A percentile compares a stretch with the other conserved stretches of the same genome.
These are phyloP conservation scores for Parachaetomium inaequale DNA, from an alignment of 495 filamentous ascomycete species.

Conservation along the genomic window DNA sequence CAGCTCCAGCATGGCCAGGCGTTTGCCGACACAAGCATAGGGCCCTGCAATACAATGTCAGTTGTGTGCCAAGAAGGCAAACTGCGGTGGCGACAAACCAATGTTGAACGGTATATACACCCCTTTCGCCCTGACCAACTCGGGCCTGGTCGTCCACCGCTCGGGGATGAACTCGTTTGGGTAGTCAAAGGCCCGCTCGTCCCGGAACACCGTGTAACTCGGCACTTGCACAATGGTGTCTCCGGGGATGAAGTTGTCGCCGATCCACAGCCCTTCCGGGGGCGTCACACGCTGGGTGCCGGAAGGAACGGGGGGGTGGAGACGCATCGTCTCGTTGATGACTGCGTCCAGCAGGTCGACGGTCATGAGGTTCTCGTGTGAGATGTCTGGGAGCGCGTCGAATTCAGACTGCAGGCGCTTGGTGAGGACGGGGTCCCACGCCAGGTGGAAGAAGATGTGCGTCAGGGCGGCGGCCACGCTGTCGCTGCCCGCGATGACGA, in stretches of 20 bases:
- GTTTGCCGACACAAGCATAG: conserved; percentile 29
- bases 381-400: conserved; percentile 26
- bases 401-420: conserved; percentile 41
- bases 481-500: conserved; percentile 51
- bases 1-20: conserved; percentile 26
- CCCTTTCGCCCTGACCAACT: conserved; percentile 35
- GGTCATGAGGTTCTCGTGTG: conserved; percentile 21
- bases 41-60: conserved; percentile 2
- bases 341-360: conserved; percentile 43
- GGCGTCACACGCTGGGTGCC: conserved; percentile 44
- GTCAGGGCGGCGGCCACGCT: conserved; percentile 48
- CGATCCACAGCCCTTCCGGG: conserved; percentile 41
- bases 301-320: conserved; percentile 50
- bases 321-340: conserved; percentile 52
- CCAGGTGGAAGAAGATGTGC: conserved; percentile 49
- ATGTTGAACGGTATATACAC: conserved; percentile 37
- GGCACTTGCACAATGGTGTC: conserved; percentile 30
- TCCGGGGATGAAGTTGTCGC: conserved; percentile 39
- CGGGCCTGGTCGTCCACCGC: conserved; percentile 39
- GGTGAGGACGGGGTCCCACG: conserved; percentile 40
- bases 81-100: conserved; percentile 14
- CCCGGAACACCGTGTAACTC: conserved; percentile 29
- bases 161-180: conserved; percentile 44
- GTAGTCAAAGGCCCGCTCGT: conserved; percentile 28
- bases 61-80: background rate